Percentiles rank a stretch among this genome's conserved stretches.
Evolutionary conservation across 352 stramenopile genomes (phyloP).

Genomic region (Pythium rishiriense): DNA sequence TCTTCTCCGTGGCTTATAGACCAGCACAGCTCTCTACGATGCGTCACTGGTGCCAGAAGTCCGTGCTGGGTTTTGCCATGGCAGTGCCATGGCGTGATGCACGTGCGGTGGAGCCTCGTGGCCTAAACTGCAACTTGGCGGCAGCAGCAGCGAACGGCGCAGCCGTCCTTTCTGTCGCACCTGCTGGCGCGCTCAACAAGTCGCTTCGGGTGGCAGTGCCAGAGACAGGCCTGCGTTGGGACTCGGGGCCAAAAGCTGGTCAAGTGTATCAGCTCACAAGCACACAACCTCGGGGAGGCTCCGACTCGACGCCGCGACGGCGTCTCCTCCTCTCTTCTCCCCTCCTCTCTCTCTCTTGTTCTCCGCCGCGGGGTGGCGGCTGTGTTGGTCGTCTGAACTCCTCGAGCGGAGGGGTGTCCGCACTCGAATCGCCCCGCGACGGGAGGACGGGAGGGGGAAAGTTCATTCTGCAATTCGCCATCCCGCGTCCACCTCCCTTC

Average conservation of each 20-base stretch:
- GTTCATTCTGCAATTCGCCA: conserved; percentile 30
- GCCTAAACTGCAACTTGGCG: conserved; percentile 11
- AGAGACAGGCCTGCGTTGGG: conserved; percentile 5
- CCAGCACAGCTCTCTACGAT: too few relatives aligned
- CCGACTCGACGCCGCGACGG: conserved; percentile 15
- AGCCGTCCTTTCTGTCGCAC: conserved; percentile 1
- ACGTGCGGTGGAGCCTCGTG: background rate
- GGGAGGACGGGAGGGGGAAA: conserved; percentile 11
- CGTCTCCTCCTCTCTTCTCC: conserved; percentile 5
- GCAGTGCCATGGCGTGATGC: background rate
- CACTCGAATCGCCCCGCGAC: conserved; percentile 12
- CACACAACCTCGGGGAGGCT: conserved; percentile 9
- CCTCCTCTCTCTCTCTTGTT: background rate
- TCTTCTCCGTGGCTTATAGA: too few relatives aligned
- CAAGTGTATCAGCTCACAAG: conserved; percentile 14
- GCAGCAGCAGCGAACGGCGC: conserved; percentile 1
- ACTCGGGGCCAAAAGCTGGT: too few relatives aligned
- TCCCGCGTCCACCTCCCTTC: conserved; percentile 13
- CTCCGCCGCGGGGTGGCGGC: background rate
- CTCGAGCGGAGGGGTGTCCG: conserved; percentile 9
- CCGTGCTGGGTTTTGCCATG: too few relatives aligned
- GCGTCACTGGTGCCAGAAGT: too few relatives aligned
- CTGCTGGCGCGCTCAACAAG: conserved; percentile 1
- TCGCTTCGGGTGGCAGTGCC: background rate
- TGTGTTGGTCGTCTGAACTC: conserved; percentile 2